A percentile compares a stretch with the other conserved stretches of the same genome.
Evolutionary conservation across 768 basidiomycete species (phyloP).

Genomic region (Multifurca ochricompacta): DNA sequence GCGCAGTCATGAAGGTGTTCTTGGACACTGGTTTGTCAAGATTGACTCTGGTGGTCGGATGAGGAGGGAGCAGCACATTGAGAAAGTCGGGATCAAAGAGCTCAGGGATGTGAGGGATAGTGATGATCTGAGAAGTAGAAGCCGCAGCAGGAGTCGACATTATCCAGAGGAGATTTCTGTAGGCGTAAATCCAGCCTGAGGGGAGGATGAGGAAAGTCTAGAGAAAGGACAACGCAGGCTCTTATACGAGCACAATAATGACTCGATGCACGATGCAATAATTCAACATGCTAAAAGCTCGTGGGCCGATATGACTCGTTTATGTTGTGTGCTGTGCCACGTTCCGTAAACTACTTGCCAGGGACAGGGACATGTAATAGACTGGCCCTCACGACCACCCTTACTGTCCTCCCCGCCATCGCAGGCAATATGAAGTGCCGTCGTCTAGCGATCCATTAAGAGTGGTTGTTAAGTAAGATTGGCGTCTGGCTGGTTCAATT

Average conservation of each 20-base stretch:
- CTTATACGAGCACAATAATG: neutral
- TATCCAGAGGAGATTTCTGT: neutral
- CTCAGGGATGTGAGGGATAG: constrained; percentile 50
- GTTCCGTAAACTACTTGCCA: too few species aligned
- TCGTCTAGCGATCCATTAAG: neutral
- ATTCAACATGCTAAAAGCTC: too few species aligned
- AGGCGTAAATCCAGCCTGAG: neutral
- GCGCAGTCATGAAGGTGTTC: constrained; percentile 51
- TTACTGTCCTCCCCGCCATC: too few species aligned
- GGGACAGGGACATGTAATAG: too few species aligned
- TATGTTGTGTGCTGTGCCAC: too few species aligned
- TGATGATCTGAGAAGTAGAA: constrained; percentile 37
- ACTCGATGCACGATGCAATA: neutral
- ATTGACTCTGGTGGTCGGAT: neutral
- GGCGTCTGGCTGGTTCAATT: neutral
- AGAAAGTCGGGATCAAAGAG: constrained; percentile 50
- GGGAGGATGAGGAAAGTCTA: neutral
- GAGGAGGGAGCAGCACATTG: constrained; percentile 43
- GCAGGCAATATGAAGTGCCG: too few species aligned
- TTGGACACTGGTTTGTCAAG: constrained; percentile 12
- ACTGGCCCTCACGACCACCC: too few species aligned
- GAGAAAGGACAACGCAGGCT: too few species aligned
- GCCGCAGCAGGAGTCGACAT: constrained; percentile 18
- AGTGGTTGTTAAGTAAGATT: neutral
- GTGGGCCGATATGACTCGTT: too few species aligned